Percentiles rank a stretch among this genome's conserved stretches.
Conservation (phyloP, 768 basidiomycete species). For the Pleurotus pulmonarius region DNA sequence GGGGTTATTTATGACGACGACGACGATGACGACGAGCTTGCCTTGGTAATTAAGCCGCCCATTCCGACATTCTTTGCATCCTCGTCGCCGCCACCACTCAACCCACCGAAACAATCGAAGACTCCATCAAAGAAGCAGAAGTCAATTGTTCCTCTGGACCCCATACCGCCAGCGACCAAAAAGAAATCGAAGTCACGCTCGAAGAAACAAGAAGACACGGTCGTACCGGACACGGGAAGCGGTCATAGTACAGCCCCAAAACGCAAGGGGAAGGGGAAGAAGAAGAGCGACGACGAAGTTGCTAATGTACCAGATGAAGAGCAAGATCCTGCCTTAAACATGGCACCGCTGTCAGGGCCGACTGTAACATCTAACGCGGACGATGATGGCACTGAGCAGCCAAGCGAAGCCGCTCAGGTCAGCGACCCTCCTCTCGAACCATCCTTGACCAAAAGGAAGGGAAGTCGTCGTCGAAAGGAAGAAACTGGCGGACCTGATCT, state of each 20-base stretch:
- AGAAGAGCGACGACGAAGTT: conserved; percentile 15
- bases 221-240: not conserved
- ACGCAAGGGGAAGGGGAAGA: conserved; percentile 19
- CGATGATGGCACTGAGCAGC: not conserved
- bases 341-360: no score
- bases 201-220: conserved; percentile 19
- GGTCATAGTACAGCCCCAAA: not conserved
- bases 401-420: not conserved
- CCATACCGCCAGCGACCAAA: no score
- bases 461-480: no score
- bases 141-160: no score
- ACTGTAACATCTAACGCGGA: not conserved
- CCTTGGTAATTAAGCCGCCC: conserved; percentile 16
- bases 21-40: conserved; percentile 3
- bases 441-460: not conserved
- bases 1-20: conserved; percentile 15
- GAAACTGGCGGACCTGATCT: no score
- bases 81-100: conserved; percentile 33
- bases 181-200: conserved; percentile 23
- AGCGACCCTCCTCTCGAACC: not conserved
- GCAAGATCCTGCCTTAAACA: no score
- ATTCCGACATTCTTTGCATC: conserved; percentile 46
- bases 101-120: not conserved
- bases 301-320: conserved; percentile 9
- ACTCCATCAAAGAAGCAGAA: no score